phyloP scores from a whole-genome alignment of 805 yeast species.

The Candida chauliodis region DNA sequence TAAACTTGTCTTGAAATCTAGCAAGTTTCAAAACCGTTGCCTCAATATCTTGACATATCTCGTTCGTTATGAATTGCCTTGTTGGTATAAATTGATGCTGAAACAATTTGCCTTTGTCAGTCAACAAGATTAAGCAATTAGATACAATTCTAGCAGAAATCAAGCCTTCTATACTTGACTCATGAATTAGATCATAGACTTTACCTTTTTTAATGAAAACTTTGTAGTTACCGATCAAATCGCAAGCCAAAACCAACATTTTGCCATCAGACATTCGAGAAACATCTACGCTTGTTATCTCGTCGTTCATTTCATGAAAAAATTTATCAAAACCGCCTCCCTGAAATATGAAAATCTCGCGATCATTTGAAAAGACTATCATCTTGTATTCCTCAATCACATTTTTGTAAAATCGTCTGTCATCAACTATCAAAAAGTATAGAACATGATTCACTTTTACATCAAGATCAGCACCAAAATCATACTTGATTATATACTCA shows the following conservation, averaged over 20 bases:
- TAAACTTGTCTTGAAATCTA: background rate
- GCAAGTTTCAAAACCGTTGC: background rate
- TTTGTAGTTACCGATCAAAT: background rate
- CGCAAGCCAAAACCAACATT: background rate
- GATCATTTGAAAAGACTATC: too few species aligned
- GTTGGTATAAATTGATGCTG: background rate
- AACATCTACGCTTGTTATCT: background rate
- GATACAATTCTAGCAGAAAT: background rate
- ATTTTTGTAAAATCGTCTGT: too few species aligned
- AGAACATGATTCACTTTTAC: too few species aligned
- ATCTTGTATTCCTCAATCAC: too few species aligned
- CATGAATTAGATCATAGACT: background rate
- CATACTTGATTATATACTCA: too few species aligned
- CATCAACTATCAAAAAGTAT: too few species aligned
- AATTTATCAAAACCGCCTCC: background rate
- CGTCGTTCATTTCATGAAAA: background rate
- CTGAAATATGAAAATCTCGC: background rate
- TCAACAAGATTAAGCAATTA: background rate
- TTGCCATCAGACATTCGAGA: background rate
- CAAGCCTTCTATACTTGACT: background rate
- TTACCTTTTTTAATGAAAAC: background rate
- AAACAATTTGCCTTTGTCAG: background rate
- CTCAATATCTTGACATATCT: background rate
- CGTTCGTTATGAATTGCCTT: background rate
- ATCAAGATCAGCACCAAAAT: too few species aligned